A percentile compares a stretch with the other conserved stretches of the same genome.
These are phyloP conservation scores for Antarctomyces pellizariae DNA, from an alignment of 495 filamentous ascomycete species.

Conservation along the genomic window DNA sequence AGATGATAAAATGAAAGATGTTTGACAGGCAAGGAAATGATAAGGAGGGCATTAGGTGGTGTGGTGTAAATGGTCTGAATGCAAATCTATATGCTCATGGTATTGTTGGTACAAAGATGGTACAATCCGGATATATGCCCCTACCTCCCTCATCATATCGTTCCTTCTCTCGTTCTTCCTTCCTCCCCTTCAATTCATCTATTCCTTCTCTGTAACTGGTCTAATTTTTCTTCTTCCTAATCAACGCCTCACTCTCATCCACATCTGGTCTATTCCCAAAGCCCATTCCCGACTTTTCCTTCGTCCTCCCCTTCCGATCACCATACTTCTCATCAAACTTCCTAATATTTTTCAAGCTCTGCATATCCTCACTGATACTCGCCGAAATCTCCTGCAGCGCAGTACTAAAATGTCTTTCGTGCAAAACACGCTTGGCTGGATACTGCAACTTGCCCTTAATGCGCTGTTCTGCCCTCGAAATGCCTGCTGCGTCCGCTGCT, in stretches of 20 bases:
- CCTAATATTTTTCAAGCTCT: slow-evolving; percentile 55
- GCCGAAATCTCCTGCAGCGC: slow-evolving; percentile 79
- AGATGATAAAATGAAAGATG: no score
- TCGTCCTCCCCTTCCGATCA: slow-evolving; percentile 56
- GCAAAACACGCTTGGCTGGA: slow-evolving; percentile 42
- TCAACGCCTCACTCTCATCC: slow-evolving; percentile 15
- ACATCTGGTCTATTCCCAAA: slow-evolving; percentile 28
- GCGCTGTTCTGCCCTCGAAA: slow-evolving; percentile 8
- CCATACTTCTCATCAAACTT: slow-evolving; percentile 97
- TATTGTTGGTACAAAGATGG: no score
- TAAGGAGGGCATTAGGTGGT: no score
- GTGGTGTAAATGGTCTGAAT: no score
- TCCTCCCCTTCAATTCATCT: no score
- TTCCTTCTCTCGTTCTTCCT: no score
- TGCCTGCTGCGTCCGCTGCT: slow-evolving; percentile 18
- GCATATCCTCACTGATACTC: slow-evolving; percentile 89
- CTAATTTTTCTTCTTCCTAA: slow-evolving; percentile 16
- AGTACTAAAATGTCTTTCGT: slow-evolving; percentile 49
- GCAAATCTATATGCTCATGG: no score
- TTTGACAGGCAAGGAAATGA: no score
- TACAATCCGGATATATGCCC: no score
- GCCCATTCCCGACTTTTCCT: slow-evolving; percentile 30
- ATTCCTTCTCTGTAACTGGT: no score
- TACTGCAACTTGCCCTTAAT: slow-evolving; percentile 22
- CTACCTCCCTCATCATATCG: no score